Evolutionary conservation across 2,329 filamentous ascomycete genomes (phyloP).

Genomic region (Leptographium procerum): DNA sequence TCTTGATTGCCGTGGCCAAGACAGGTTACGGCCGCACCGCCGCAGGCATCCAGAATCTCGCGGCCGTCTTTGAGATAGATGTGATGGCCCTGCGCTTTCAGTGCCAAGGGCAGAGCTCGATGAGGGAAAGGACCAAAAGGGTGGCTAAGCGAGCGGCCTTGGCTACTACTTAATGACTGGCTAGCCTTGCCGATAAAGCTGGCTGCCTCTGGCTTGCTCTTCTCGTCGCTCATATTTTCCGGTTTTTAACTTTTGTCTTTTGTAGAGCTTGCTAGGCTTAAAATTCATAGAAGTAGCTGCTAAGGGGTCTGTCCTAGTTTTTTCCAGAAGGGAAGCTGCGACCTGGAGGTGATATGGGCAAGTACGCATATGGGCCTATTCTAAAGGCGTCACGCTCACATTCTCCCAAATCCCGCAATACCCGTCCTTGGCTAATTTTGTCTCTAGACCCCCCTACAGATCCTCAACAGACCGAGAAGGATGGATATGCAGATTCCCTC

Average conservation of each 20-base stretch:
- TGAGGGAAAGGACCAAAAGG: background rate
- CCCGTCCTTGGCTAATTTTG: background rate
- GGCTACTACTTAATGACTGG: background rate
- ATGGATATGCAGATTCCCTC: background rate
- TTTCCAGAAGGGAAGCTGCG: background rate
- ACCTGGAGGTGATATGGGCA: background rate
- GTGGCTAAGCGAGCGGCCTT: background rate
- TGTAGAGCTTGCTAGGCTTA: background rate
- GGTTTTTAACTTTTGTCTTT: too few relatives aligned
- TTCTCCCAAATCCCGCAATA: background rate
- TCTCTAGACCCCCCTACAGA: background rate
- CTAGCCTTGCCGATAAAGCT: background rate
- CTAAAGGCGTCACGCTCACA: background rate
- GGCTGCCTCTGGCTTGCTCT: background rate
- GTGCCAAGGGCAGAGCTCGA: background rate
- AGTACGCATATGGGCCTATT: background rate
- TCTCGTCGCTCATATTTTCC: background rate
- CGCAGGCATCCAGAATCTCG: conserved; percentile 57
- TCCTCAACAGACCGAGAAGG: background rate
- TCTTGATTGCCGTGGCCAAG: conserved; percentile 55
- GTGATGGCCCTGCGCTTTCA: conserved; percentile 1
- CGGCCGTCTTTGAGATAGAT: conserved; percentile 27
- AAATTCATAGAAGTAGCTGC: background rate
- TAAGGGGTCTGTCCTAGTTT: background rate
- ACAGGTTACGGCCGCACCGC: conserved; percentile 61